phyloP scores from a whole-genome alignment of 768 basidiomycete genomes.

The Rhodocollybia butyracea region DNA sequence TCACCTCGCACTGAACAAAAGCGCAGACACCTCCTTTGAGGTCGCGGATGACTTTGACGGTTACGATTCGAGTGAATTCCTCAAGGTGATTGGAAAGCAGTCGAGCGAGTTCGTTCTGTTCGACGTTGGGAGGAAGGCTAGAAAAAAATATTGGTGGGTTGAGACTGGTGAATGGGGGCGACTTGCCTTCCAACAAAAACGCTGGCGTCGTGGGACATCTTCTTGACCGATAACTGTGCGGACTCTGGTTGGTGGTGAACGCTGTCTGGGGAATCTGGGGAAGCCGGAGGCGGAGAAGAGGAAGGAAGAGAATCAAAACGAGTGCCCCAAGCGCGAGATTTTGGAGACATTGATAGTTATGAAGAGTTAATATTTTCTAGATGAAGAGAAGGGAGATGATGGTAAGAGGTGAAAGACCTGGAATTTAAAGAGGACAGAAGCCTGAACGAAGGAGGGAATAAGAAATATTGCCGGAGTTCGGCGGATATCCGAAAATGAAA shows the following conservation, averaged over 20 bases:
- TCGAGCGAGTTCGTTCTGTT: conserved; percentile 56
- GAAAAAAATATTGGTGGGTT: neutral
- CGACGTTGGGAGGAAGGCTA: conserved; percentile 70
- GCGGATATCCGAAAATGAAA: neutral
- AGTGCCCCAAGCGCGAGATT: conserved; percentile 61
- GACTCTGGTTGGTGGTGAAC: conserved; percentile 16
- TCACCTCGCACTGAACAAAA: conserved; percentile 78
- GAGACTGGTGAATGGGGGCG: neutral
- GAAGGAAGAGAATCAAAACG: conserved; percentile 65
- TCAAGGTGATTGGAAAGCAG: conserved; percentile 67
- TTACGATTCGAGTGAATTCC: conserved; percentile 60
- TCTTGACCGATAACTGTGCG: conserved; percentile 28
- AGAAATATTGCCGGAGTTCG: no score
- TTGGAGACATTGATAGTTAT: conserved; percentile 42
- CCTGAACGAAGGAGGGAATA: no score
- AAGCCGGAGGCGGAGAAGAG: conserved; percentile 39
- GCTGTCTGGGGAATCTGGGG: conserved; percentile 18
- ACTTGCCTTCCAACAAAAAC: conserved; percentile 81
- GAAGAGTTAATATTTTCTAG: conserved; percentile 14
- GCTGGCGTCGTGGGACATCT: conserved; percentile 70
- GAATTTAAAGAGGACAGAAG: neutral
- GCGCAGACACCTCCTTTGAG: conserved; percentile 78
- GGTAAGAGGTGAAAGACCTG: conserved; percentile 16
- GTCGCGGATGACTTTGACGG: conserved; percentile 71
- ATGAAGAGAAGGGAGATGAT: conserved; percentile 18